Base-by-base conservation (phyloP, 768 basidiomycete species). In the Lactarius deliciosus region DNA sequence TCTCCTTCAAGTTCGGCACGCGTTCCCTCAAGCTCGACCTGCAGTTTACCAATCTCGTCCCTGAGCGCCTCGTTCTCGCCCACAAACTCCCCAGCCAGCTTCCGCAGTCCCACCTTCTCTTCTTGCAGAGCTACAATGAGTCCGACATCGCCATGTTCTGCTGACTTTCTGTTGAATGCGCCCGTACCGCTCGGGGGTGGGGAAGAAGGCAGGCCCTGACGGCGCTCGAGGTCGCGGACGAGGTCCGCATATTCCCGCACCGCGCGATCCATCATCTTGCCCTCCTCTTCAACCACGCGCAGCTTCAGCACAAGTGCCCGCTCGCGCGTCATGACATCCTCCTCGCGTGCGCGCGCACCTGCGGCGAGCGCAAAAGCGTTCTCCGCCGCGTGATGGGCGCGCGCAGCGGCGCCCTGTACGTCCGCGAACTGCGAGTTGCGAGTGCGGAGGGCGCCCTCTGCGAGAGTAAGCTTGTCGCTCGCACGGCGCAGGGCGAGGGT, bases 241-340 rank as follows among this genome's bases (percentile, higher is more conserved):
- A 93, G 81, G 65, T 85, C 85, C 0, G 91, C 91, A 61, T 93
- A 93, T 69, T 92, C 89, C 60, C 81, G 79, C 18, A 92, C 82
- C 5, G 85, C 87, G 36, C 82, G 73, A 64, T 92, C 90, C 47
- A 81, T 80, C 81, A 90, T 83, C 69, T 79, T 81, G 40, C 79
- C 76, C 68, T 87, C 83, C 73, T 90, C 86, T 67, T 87, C 83
- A 4, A 81, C 81, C 25, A 77, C 78, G 43, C 76, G 78, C 3
- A 85, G 74, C 69, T 75, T 81, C 68, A 78, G 68, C 69, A 82
- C 79, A 59, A 89, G 73, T 36, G 81, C 81, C 25, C 80, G 74
- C 70, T 86, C 84, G n/a, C 81, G 79, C 5, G 74, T 74, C 47
- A 80, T 79, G 1, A 77, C 78, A 5, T 83, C 82, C 69, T 89